Evolutionary conservation across 108 stramenopile genomes (phyloP), one percentile per base, ranked within the genome.

Genomic region (Cyclotella choctawhatcheeana): DNA sequence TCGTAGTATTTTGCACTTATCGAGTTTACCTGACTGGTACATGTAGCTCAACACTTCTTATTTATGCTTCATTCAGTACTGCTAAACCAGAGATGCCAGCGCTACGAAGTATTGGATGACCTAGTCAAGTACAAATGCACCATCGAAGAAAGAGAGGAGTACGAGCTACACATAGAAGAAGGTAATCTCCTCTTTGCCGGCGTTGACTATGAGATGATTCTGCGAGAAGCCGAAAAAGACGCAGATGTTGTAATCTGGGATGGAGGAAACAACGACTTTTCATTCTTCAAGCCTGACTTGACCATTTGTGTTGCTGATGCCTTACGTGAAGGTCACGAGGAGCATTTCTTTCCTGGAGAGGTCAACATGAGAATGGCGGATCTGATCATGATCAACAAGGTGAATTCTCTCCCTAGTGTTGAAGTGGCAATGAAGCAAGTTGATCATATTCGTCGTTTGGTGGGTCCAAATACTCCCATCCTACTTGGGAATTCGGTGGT

Each of bases 131-230:
- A 85, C 44, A 73, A 82, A 3, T 85, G 84, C 52, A 85, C 84
- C 43, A 85, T 85, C 34, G 84, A 85, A 53, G 81, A 85, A 30
- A 35, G 83, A 45, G 83, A 84, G 76, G 83, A 84, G 48, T 84
- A 84, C 44, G 63, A 81, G 22, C 66, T 79, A 14, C 83, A 84
- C 18, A 84, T 84, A 52, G 77, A 76, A 47, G 76, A 81, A 53
- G 71, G 67, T 3, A 84, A 79, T 50, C 44, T 84, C 5, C 79
- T 84, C 2, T 84, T 81, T 30, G 83, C 83, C 30, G 83, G 83
- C 21, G 83, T 84, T 10, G 83, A 84, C 44, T 84, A 84, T 52
- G 69, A 76, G 18, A 81, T 84, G 83, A 84, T 84, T 66, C 71
- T 84, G 35, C 75, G 79, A 27, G 79, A 84, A 58, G 79, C 83